Evolutionary conservation across 345 rosid species (phyloP).

Genomic region (Ceriops decandra): DNA sequence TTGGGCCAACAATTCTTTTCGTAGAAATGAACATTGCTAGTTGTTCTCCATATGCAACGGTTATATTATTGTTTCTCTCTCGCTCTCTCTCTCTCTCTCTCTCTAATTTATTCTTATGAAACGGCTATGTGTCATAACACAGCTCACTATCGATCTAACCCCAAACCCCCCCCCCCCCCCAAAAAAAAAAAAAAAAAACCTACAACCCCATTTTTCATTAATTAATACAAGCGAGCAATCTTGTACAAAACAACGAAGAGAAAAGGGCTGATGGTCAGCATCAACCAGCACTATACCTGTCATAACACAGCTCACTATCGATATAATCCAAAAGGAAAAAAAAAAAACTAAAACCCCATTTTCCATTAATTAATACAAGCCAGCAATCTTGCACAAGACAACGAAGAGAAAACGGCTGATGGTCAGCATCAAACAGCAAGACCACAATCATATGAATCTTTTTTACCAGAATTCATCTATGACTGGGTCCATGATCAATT

Average conservation of each 20-base stretch:
- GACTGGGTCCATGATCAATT: not conserved
- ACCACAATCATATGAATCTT: conserved; percentile 12
- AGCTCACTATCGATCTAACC: conserved; percentile 11
- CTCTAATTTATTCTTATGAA: conserved; percentile 16
- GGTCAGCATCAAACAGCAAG: conserved; percentile 3
- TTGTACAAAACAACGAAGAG: not conserved
- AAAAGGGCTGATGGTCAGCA: not conserved
- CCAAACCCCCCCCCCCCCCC: too few relatives aligned
- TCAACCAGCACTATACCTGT: not conserved
- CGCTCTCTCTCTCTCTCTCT: conserved; percentile 16
- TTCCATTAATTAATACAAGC: too few relatives aligned
- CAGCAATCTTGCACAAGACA: not conserved
- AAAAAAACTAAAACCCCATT: too few relatives aligned
- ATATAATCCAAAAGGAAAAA: too few relatives aligned
- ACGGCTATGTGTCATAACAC: conserved; percentile 15
- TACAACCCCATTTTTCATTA: too few relatives aligned
- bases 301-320: conserved; percentile 15
- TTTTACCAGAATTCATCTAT: not conserved
- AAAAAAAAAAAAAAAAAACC: too few relatives aligned
- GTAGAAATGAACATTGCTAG: conserved; percentile 23
- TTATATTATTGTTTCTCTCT: not conserved
- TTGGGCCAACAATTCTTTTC: not conserved
- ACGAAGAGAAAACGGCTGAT: not conserved
- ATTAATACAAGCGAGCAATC: too few relatives aligned
- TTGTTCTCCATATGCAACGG: conserved; percentile 26